Conservation (phyloP, 257 asterid genomes). For the Jacaranda mimosifolia region DNA sequence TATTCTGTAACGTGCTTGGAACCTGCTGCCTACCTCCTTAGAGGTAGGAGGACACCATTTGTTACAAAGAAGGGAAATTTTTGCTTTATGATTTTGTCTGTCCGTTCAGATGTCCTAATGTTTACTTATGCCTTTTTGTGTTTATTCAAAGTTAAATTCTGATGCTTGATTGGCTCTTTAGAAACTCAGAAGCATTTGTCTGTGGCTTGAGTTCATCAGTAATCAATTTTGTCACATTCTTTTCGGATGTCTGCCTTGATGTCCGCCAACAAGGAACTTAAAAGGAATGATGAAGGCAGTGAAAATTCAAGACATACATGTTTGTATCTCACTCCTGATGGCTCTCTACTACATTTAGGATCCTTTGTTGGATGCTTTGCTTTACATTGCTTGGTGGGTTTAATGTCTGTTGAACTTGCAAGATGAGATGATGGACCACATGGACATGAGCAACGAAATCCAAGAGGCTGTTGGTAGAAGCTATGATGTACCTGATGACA, state of each 20-base stretch:
- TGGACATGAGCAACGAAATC: slow-evolving; percentile 84
- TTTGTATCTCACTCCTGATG: slow-evolving; percentile 43
- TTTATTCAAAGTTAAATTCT: slow-evolving; percentile 38
- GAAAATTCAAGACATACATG: slow-evolving; percentile 80
- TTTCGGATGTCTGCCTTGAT: slow-evolving; percentile 82
- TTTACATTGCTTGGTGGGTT: slow-evolving; percentile 7
- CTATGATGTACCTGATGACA: slow-evolving; percentile 80
- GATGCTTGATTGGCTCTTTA: slow-evolving; percentile 38
- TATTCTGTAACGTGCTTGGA: slow-evolving; percentile 71
- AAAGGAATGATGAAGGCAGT: slow-evolving; percentile 90
- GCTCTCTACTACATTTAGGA: not conserved
- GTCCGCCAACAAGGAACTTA: slow-evolving; percentile 78
- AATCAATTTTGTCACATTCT: slow-evolving; percentile 27
- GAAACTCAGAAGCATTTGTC: slow-evolving; percentile 34
- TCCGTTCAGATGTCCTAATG: slow-evolving; percentile 34
- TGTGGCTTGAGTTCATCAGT: slow-evolving; percentile 15
- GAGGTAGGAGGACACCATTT: slow-evolving; percentile 62
- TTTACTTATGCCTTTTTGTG: slow-evolving; percentile 32
- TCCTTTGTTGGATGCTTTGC: slow-evolving; percentile 16
- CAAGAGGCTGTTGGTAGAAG: slow-evolving; percentile 81
- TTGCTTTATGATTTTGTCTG: slow-evolving; percentile 37
- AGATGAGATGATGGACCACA: slow-evolving; percentile 92
- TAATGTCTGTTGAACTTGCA: slow-evolving; percentile 62
- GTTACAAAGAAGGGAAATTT: slow-evolving; percentile 44
- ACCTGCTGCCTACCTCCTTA: slow-evolving; percentile 86